Percentiles rank a stretch among this genome's conserved stretches.
Conservation (phyloP, 2,329 filamentous ascomycete genomes). For the Pyrenophora graminea region DNA sequence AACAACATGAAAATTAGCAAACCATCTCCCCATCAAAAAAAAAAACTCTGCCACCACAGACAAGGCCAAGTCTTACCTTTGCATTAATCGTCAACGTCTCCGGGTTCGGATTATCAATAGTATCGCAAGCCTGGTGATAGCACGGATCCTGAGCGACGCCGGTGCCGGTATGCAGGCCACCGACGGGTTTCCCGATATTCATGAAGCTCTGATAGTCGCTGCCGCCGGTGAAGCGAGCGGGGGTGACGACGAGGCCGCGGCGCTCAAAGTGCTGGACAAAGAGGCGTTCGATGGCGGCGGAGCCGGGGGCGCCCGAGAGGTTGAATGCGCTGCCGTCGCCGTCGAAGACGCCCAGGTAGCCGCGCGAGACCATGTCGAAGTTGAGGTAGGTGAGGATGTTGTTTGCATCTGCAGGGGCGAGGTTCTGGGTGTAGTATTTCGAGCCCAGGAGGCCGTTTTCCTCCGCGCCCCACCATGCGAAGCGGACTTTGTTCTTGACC, state of each 20-base stretch:
- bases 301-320: conserved; percentile 40
- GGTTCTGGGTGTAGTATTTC: conserved; percentile 44
- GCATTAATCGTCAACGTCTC: conserved; percentile 45
- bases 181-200: conserved; percentile 47
- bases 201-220: conserved; percentile 49
- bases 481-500: conserved; percentile 49
- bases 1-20: background rate
- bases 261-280: conserved; percentile 41
- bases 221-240: conserved; percentile 47
- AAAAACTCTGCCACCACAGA: no score
- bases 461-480: conserved; percentile 49
- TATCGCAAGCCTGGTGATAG: conserved; percentile 49
- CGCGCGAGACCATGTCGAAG: conserved; percentile 51
- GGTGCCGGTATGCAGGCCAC: conserved; percentile 48
- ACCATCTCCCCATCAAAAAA: no score
- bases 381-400: conserved; percentile 50
- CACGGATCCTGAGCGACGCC: conserved; percentile 47
- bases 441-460: conserved; percentile 48
- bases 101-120: conserved; percentile 45
- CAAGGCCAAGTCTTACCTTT: conserved; percentile 28
- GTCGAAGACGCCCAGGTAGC: conserved; percentile 47
- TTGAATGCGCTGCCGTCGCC: conserved; percentile 45
- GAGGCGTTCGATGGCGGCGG: conserved; percentile 41
- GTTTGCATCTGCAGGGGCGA: conserved; percentile 38
- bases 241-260: conserved; percentile 12